Percentiles rank a stretch among this genome's conserved stretches.
phyloP scores from a whole-genome alignment of 768 basidiomycete genomes.

The Royoungia palumana region DNA sequence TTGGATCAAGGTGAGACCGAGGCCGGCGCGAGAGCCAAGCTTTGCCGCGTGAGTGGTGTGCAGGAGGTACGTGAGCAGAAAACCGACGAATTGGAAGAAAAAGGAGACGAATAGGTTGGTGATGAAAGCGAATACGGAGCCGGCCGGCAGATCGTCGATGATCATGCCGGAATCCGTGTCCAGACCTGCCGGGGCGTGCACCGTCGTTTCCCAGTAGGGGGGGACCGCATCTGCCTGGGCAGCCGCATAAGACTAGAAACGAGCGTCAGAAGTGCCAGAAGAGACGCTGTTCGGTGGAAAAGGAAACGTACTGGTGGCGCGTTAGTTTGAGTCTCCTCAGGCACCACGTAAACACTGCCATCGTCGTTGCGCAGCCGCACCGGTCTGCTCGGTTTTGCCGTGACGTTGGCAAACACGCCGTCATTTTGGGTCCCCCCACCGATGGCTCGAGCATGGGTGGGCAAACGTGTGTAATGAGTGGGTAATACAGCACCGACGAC shows the following conservation, averaged over 20 bases:
- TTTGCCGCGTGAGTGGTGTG: conserved; percentile 91
- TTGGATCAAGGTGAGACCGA: conserved; percentile 95
- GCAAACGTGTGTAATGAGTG: conserved; percentile 56
- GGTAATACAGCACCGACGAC: conserved; percentile 60
- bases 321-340: conserved; percentile 79
- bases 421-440: conserved; percentile 83
- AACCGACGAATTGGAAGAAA: conserved; percentile 97
- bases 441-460: conserved; percentile 36
- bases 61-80: conserved; percentile 88
- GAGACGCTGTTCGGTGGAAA: not conserved
- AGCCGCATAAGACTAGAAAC: conserved; percentile 79
- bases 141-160: conserved; percentile 88
- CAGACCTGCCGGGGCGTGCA: conserved; percentile 68
- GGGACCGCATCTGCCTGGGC: conserved; percentile 91
- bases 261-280: conserved; percentile 1
- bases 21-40: conserved; percentile 88
- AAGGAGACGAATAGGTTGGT: conserved; percentile 82
- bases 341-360: conserved; percentile 60
- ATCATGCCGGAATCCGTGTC: conserved; percentile 64
- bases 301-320: conserved; percentile 72
- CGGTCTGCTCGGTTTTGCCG: conserved; percentile 71
- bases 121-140: conserved; percentile 68
- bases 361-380: conserved; percentile 46
- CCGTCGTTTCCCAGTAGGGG: conserved; percentile 95
- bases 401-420: conserved; percentile 93